A percentile compares a stretch with the other conserved stretches of the same genome.
Evolutionary conservation across 2,329 filamentous ascomycete genomes (phyloP).

Genomic region (Clonostachys byssicola): DNA sequence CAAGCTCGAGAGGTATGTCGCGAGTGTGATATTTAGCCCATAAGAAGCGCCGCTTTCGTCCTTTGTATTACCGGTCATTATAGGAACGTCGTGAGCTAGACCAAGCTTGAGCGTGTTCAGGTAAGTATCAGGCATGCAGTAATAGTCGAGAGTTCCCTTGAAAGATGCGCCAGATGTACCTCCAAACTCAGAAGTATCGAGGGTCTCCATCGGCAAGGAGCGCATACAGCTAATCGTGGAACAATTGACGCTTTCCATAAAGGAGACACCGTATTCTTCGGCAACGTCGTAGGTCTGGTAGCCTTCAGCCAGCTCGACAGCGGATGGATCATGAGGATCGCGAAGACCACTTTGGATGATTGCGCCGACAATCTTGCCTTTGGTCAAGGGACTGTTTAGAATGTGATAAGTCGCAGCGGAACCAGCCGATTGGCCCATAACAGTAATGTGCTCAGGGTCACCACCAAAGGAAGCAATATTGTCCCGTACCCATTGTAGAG

Average conservation of each 20-base stretch:
- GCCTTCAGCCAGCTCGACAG: slow-evolving; percentile 2
- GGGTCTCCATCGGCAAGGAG: neutral
- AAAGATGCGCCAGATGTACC: slow-evolving; percentile 1
- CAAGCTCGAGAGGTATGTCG: slow-evolving; percentile 58
- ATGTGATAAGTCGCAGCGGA: slow-evolving; percentile 14
- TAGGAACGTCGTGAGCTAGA: slow-evolving; percentile 5
- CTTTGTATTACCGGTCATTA: slow-evolving; percentile 6
- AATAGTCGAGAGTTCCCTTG: slow-evolving; percentile 4
- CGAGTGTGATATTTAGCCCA: slow-evolving; percentile 51
- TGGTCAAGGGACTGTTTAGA: slow-evolving; percentile 4
- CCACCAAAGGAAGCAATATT: slow-evolving; percentile 48
- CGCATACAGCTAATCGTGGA: slow-evolving; percentile 1
- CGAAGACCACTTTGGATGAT: slow-evolving; percentile 5
- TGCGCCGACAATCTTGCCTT: slow-evolving; percentile 3
- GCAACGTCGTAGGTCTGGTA: slow-evolving; percentile 3
- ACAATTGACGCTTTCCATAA: neutral
- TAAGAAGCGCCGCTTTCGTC: slow-evolving; percentile 48
- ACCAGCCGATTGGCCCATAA: slow-evolving; percentile 29
- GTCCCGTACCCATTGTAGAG: slow-evolving; percentile 44
- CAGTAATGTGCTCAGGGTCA: slow-evolving; percentile 38
- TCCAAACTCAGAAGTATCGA: neutral
- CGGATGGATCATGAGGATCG: slow-evolving; percentile 3
- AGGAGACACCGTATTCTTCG: neutral
- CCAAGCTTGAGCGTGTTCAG: slow-evolving; percentile 3
- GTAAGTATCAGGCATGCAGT: slow-evolving; percentile 4